Base-by-base conservation (phyloP, 768 basidiomycete species). In the Tricholoma terreum region DNA sequence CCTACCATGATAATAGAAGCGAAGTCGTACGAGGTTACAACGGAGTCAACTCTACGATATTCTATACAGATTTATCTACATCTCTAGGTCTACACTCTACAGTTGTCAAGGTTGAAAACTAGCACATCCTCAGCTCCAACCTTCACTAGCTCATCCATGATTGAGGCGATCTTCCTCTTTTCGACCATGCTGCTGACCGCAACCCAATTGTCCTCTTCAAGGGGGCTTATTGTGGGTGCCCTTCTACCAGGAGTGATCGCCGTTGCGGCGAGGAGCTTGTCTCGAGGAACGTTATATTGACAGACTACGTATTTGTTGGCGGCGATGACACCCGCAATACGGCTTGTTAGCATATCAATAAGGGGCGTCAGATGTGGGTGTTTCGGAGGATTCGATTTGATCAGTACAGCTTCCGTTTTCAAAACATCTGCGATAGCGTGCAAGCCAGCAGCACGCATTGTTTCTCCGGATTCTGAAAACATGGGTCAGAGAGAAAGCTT, bases 361-460 rank as follows among this genome's bases (percentile, higher is more conserved):
- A 97, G 77, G 1, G 84, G 77, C 4, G 75, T 75, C 56, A 87
- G 78, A 10, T 84, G 73, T 2, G 86, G 80, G 59, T 86, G 81
- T 61, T 89, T 91, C 0, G 80, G 77, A 15, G 74, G 73, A 52
- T 76, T 79, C 1, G 90, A 92, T 60, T 86, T 90, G 79, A 99
- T 97, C 34, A 99, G 84, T 53, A 98, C 92, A 10, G 96, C 95
- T 74, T 99, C 90, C 1, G 77, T 75, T 27, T 86, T 72, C 54
- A 99, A 82, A 10, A 99, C 70, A 9, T 94, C 98, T 12, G 87
- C 89, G 65, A 99, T 98, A 38, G 96, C 86, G 70, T 91, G 91
- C 55, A 98, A 79, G 35, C 96, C 97, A 0, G 95, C 95, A 22
- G 96, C 97, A 33, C 96, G 92, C 97, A 99, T 99, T 7, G 97